These are phyloP conservation scores for Phytophthora crassamura DNA, from an alignment of 352 stramenopile genomes.

Conservation along the genomic window DNA sequence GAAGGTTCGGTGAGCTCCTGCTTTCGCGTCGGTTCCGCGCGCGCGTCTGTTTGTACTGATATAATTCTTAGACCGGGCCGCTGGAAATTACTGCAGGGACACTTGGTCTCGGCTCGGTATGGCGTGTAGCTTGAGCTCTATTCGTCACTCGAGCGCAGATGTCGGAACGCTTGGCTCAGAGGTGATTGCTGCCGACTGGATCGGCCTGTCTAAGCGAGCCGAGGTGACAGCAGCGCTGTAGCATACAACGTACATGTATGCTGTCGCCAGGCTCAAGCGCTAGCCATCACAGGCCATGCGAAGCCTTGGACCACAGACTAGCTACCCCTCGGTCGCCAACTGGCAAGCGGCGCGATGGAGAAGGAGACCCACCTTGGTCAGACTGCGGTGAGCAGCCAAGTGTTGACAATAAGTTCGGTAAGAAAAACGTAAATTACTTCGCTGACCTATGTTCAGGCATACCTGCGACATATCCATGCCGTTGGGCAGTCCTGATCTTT, in stretches of 20 bases:
- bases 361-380: background rate
- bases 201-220: constrained; percentile 20
- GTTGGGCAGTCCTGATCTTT: constrained; percentile 18
- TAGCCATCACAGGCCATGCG: too few relatives aligned
- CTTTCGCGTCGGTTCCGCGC: constrained; percentile 25
- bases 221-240: constrained; percentile 21
- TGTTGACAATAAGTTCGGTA: too few relatives aligned
- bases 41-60: constrained; percentile 25
- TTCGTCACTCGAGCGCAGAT: constrained; percentile 20
- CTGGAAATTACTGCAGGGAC: constrained; percentile 8
- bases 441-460: constrained; percentile 9
- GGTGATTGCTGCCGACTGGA: constrained; percentile 16
- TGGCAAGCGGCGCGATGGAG: background rate
- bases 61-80: constrained; percentile 3
- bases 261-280: background rate
- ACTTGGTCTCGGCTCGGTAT: background rate
- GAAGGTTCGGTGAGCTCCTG: constrained; percentile 11
- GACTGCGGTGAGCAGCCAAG: too few relatives aligned
- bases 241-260: constrained; percentile 39
- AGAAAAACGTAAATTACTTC: constrained; percentile 36
- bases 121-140: background rate
- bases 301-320: constrained; percentile 9
- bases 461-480: constrained; percentile 23
- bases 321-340: constrained; percentile 13
- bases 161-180: constrained; percentile 21